Conservation (phyloP, 495 filamentous ascomycete species). For the Neurospora sp. region DNA sequence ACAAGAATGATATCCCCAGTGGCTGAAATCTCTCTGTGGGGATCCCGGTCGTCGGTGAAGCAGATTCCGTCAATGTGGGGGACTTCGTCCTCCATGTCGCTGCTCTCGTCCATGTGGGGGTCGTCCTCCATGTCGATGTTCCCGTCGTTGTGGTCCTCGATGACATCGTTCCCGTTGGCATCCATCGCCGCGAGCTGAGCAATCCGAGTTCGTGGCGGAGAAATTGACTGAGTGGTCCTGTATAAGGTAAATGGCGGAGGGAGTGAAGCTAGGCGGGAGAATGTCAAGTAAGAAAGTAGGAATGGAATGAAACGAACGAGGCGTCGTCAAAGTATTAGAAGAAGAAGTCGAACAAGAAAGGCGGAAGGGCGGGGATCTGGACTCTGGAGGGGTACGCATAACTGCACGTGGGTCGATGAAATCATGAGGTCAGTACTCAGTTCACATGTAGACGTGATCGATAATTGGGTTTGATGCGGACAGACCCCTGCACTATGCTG, state of each 20-base stretch:
- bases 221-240: too few species aligned
- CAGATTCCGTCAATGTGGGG: too few species aligned
- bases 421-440: not conserved
- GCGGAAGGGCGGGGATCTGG: not conserved
- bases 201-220: too few species aligned
- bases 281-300: too few species aligned
- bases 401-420: not conserved
- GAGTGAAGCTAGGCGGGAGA: too few species aligned
- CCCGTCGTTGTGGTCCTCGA: not conserved
- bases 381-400: not conserved
- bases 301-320: too few species aligned
- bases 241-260: too few species aligned
- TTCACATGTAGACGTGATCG: not conserved
- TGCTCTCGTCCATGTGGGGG: too few species aligned
- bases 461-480: not conserved
- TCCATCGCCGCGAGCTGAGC: not conserved
- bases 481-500: not conserved
- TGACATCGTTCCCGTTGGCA: accelerated
- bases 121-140: not conserved
- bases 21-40: not conserved
- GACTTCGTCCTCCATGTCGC: not conserved
- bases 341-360: not conserved
- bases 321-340: too few species aligned
- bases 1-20: not conserved
- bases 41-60: too few species aligned